Conservation (phyloP, 495 filamentous ascomycete species). For the Apodospora peruviana region DNA sequence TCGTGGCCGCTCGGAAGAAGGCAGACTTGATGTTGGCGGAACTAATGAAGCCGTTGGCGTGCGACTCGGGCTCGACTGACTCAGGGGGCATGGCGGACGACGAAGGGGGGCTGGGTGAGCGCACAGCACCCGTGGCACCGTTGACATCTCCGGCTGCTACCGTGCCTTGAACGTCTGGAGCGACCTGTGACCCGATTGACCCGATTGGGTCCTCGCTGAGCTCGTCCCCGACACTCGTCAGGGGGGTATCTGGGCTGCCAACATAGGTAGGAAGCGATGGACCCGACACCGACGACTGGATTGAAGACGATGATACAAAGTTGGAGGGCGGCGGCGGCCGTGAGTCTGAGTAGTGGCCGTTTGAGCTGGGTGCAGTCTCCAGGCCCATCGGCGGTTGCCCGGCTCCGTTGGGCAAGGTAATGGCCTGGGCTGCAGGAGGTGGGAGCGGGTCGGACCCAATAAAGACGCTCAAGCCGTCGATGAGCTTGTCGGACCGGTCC, state of each 20-base stretch:
- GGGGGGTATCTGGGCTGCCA: conserved; percentile 16
- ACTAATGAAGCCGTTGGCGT: conserved; percentile 20
- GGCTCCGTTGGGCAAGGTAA: too few relatives aligned
- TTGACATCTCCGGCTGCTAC: too few relatives aligned
- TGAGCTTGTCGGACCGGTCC: conserved; percentile 32
- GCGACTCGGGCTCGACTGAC: conserved; percentile 1
- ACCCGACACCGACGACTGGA: conserved; percentile 7
- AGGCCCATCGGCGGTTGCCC: neutral
- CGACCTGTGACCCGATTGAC: too few relatives aligned
- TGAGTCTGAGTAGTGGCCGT: neutral
- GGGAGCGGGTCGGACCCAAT: conserved; percentile 23
- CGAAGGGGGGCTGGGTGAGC: neutral
- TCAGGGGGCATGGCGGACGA: neutral
- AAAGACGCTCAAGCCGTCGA: conserved; percentile 33
- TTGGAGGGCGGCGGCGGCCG: neutral
- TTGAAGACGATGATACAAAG: conserved; percentile 16
- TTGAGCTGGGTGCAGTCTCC: neutral
- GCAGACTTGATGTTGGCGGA: conserved; percentile 29
- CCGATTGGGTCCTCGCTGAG: conserved; percentile 8
- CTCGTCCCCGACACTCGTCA: conserved; percentile 14
- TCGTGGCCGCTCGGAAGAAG: conserved; percentile 39
- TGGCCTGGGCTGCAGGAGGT: neutral
- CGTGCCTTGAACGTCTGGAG: conserved; percentile 1
- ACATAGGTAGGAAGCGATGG: neutral
- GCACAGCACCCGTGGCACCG: neutral